Conservation (phyloP, 2,329 filamentous ascomycete species). For the Xylaria sp. region DNA sequence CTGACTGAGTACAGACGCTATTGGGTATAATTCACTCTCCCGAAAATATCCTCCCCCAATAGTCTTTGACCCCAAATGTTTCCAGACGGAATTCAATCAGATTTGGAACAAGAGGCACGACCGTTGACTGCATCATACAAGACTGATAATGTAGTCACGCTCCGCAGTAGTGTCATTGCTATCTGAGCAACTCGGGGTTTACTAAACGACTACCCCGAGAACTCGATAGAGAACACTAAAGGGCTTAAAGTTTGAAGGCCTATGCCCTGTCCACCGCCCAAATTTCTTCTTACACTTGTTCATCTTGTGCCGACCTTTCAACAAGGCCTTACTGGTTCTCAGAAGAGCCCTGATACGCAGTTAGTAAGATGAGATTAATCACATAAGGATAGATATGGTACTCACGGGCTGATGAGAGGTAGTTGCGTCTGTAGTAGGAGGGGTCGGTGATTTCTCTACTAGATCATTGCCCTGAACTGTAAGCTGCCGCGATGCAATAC, state of each 20-base stretch:
- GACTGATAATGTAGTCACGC: not conserved
- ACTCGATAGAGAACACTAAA: not conserved
- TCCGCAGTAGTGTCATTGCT: not conserved
- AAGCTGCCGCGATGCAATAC: constrained; percentile 76
- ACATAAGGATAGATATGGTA: not conserved
- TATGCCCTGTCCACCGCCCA: not conserved
- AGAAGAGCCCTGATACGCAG: not conserved
- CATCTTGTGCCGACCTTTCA: not conserved
- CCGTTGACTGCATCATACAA: not conserved
- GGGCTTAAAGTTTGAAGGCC: not conserved
- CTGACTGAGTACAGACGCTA: not conserved
- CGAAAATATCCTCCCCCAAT: constrained; percentile 3
- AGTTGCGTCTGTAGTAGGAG: not conserved
- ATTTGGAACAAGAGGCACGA: not conserved
- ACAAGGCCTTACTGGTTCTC: not conserved
- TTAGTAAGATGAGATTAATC: not conserved
- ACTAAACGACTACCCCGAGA: not conserved
- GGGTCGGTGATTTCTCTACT: constrained; percentile 53
- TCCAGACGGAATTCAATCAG: not conserved
- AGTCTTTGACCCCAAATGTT: not conserved
- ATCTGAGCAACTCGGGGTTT: not conserved
- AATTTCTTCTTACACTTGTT: not conserved
- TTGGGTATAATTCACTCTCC: not conserved
- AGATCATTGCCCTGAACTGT: constrained; percentile 76
- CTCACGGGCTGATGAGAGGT: not conserved